Percentiles rank a stretch among this genome's conserved stretches.
Evolutionary conservation across 768 basidiomycete genomes (phyloP).

Genomic region (Suillus discolor): DNA sequence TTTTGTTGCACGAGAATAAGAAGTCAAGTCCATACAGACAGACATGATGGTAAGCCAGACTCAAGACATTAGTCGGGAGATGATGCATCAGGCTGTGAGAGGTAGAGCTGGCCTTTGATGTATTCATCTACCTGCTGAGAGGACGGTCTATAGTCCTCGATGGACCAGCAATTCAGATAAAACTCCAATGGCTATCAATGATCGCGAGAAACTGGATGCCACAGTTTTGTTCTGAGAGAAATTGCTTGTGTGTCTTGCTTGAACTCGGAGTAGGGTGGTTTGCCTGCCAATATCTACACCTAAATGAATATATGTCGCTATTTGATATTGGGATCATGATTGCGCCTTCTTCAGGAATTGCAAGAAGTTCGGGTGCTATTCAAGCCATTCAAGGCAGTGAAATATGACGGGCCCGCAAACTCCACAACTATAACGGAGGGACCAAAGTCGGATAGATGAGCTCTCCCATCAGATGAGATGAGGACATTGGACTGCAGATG

Average conservation of each 20-base stretch:
- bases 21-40: neutral
- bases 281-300: slow-evolving; percentile 17
- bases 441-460: slow-evolving; percentile 49
- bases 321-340: slow-evolving; percentile 19
- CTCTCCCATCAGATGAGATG: slow-evolving; percentile 36
- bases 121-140: slow-evolving; percentile 30
- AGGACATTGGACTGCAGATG: slow-evolving; percentile 43
- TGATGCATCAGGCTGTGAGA: neutral
- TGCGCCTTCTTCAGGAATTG: slow-evolving; percentile 32
- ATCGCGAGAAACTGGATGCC: slow-evolving; percentile 3
- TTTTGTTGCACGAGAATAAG: neutral
- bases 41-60: neutral
- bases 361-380: slow-evolving; percentile 24
- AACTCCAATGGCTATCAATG: slow-evolving; percentile 10
- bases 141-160: slow-evolving; percentile 10
- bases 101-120: slow-evolving; percentile 18
- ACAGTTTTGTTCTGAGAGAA: slow-evolving; percentile 3
- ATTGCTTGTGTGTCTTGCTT: slow-evolving; percentile 16
- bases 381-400: slow-evolving; percentile 5
- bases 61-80: neutral
- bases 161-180: slow-evolving; percentile 20
- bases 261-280: slow-evolving; percentile 10
- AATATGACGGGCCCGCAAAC: slow-evolving; percentile 15
- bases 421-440: slow-evolving; percentile 24
- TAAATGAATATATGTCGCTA: slow-evolving; percentile 47